Evolutionary conservation across 768 basidiomycete species (phyloP), one percentile per base, ranked within the genome.

Genomic region (Rhodotorula sphaerocarpa): DNA sequence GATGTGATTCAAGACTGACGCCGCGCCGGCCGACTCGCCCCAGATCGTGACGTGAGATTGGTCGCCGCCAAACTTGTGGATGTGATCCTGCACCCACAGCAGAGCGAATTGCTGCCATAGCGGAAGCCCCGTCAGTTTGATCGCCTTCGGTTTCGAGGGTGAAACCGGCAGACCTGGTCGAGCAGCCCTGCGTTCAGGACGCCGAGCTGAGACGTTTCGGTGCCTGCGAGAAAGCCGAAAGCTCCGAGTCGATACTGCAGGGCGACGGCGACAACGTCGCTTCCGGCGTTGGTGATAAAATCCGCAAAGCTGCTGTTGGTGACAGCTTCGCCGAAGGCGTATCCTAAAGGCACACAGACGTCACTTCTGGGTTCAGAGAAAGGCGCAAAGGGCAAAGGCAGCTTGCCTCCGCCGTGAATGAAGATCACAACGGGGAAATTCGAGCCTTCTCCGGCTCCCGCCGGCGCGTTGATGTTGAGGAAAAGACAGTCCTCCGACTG

Each of bases 221-320:
- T 52, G 14, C 79, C 78, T 57, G 76, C 75, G 9, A 79, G 78
- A 55, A 79, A 82, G 1, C 82, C 82, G n/a, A 81, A 75, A 7
- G 78, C 76, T 10, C 78, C 79, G 23, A 82, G 66, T 42, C 82
- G 76, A 65, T 83, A 82, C 65, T 82, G 79, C 66, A 81, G 66
- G 47, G 75, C 77, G 33, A 80, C 80, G 64, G 76, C 79, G 47
- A 83, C 74, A 31, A 81, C 7, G 21, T 18, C 9, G 30, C 33
- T 50, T 30, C 48, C 48, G 20, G 28, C 5, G 2, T 7, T n/a
- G 7, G 10, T 15, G 21, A 30, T 70, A 27, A 80, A 81, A 27
- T 77, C 77, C 14, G 77, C n/a, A 44, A 44, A 44, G 21, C 21
- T 20, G 43, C 43, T 44, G 43, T 20, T 20, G 12, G 43, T 11